Base-by-base conservation (phyloP, 805 yeast species). In the Candida succiphila region DNA sequence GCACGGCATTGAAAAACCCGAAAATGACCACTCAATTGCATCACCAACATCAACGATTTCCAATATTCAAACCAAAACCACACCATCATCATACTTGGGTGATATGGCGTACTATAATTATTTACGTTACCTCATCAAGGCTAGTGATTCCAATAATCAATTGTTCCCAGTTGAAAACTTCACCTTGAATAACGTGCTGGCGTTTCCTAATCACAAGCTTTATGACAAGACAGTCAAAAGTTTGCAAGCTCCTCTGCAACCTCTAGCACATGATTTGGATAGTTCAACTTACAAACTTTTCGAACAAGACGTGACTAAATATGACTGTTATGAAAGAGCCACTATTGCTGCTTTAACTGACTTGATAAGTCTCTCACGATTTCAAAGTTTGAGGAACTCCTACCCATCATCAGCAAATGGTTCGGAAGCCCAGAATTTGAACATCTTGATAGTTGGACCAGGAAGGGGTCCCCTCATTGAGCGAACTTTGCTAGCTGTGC, bases 391-490 rank as follows among this genome's bases (percentile, higher is more conserved):
- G 10, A 42, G 43, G 15, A 21, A 21, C 10, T 8, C 23, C 7
- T 10, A 7, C 10, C 23, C 23, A 8, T 14, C 34, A 5, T 30
- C 40, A n/a, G 34, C 39, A 9, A 38, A 40, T 17, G 49, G 44
- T 3, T 25, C 40, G 17, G 27, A 40, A 13, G 45, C 7, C 7
- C 23, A 21, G 23, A 21, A 21, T 21, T 40, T 65, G 19, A 56
- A 58, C 9, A 57, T 83, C 7, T 65, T 81, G 4, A 67, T 88
- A 2, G 75, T 81, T 3, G 96, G 96, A 0, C 92, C 96, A 0
- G 96, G 96, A 1, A 60, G 86, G 29, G 96, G 96, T 1, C 88
- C 89, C 1, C 55, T 88, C 20, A 75, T 87, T 3, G 76, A 76
- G 29, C 60, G 67, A 16, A 60, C 71, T 0, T 56, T 69, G 21